Percentiles rank a stretch among this genome's conserved stretches.
phyloP scores from a whole-genome alignment of 371 early-diverging fungal species.

The Mortierella sp. region DNA sequence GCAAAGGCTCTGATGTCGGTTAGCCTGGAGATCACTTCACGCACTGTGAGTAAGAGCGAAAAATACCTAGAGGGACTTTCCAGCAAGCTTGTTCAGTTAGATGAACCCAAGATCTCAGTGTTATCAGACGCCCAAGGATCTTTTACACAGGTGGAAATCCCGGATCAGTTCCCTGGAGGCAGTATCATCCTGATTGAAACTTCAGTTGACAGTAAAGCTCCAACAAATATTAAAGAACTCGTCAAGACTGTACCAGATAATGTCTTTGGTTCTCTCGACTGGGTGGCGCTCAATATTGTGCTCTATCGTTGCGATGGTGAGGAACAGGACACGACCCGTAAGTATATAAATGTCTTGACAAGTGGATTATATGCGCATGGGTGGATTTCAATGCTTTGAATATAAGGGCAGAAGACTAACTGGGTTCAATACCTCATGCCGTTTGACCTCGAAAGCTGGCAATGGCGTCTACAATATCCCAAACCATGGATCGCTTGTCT shows the following conservation, averaged over 20 bases:
- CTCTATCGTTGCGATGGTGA: conserved; percentile 90
- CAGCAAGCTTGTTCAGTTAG: conserved; percentile 61
- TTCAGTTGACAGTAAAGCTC: conserved; percentile 59
- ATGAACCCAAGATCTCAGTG: conserved; percentile 62
- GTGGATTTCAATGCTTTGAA: background rate
- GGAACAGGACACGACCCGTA: conserved; percentile 78
- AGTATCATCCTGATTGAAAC: conserved; percentile 80
- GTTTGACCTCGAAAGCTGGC: conserved; percentile 55
- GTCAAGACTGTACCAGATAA: conserved; percentile 60
- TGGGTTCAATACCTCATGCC: background rate
- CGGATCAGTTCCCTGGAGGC: conserved; percentile 75
- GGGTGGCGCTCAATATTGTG: conserved; percentile 82
- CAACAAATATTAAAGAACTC: conserved; percentile 58
- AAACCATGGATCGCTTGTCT: conserved; percentile 81
- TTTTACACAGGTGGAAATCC: conserved; percentile 72
- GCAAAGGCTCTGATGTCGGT: conserved; percentile 67
- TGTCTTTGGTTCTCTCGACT: conserved; percentile 63
- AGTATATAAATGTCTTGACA: background rate
- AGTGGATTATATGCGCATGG: background rate
- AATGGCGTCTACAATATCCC: conserved; percentile 91
- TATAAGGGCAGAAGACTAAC: background rate
- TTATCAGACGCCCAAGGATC: conserved; percentile 66
- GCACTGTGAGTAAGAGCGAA: conserved; percentile 34
- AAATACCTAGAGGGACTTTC: conserved; percentile 69
- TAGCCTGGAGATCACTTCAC: conserved; percentile 57